Evolutionary conservation across 192 early-diverging fungal genomes (phyloP).

Genomic region (Lunasporangiospora selenospora): DNA sequence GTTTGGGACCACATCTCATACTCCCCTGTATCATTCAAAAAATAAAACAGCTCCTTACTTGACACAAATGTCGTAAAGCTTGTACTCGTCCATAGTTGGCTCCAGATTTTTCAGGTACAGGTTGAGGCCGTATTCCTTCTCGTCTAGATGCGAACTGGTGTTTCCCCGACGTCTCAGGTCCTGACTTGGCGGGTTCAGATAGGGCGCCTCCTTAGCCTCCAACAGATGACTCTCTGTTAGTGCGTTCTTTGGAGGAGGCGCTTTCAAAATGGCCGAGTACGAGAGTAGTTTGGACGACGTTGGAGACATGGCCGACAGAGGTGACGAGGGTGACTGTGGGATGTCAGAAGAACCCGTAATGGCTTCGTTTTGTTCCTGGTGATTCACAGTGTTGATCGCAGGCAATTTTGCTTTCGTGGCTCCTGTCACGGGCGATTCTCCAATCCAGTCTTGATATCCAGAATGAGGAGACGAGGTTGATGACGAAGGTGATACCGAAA

Average conservation of each 20-base stretch:
- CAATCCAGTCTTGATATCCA: background rate
- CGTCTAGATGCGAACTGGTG: conserved; percentile 35
- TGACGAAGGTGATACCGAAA: conserved; percentile 13
- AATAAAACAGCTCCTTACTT: conserved; percentile 31
- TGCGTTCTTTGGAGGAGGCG: background rate
- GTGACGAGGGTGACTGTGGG: no score
- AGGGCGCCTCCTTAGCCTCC: background rate
- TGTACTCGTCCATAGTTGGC: conserved; percentile 39
- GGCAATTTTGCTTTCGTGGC: no score
- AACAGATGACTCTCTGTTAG: no score
- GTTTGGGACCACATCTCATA: no score
- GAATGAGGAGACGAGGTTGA: conserved; percentile 7
- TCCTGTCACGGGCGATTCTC: background rate
- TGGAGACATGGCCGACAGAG: no score
- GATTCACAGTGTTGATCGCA: background rate
- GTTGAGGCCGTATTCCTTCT: conserved; percentile 37
- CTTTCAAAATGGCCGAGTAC: conserved; percentile 2
- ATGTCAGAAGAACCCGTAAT: no score
- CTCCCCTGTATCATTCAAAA: no score
- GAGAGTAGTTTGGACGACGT: background rate
- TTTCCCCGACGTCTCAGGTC: conserved; percentile 39
- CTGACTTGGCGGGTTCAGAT: conserved; percentile 4
- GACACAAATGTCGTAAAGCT: conserved; percentile 33
- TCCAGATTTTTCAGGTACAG: conserved; percentile 37
- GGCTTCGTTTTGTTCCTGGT: background rate